Evolutionary conservation across 805 yeast species (phyloP).

Genomic region (Saccharomycopsis synnaedendra): DNA sequence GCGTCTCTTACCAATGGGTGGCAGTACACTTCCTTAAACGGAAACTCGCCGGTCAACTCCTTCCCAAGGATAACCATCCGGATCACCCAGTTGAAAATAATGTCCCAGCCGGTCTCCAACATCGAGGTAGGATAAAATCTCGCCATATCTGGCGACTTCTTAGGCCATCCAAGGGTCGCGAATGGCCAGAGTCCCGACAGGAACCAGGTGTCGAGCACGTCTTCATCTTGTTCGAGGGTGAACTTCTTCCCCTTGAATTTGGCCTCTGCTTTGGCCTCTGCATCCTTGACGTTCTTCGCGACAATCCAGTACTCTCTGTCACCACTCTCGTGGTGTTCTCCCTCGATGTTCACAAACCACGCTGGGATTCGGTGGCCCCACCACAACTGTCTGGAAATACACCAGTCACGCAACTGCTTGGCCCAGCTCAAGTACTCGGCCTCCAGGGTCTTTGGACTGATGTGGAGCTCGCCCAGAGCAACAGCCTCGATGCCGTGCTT

Average conservation of each 20-base stretch:
- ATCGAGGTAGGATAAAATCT: constrained; percentile 82
- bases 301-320: constrained; percentile 81
- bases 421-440: constrained; percentile 93
- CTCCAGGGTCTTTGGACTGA: constrained; percentile 83
- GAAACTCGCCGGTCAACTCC: constrained; percentile 82
- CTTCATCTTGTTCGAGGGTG: constrained; percentile 89
- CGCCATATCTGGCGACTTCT: constrained; percentile 59
- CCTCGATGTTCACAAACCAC: constrained; percentile 76
- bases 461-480: constrained; percentile 64
- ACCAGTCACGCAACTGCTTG: constrained; percentile 96
- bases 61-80: constrained; percentile 91
- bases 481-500: constrained; percentile 79
- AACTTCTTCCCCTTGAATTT: constrained; percentile 62
- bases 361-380: constrained; percentile 99
- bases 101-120: constrained; percentile 99
- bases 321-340: constrained; percentile 40
- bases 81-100: constrained; percentile 96
- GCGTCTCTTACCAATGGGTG: constrained; percentile 98
- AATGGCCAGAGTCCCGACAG: constrained; percentile 98
- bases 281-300: constrained; percentile 77
- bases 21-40: constrained; percentile 95
- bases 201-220: constrained; percentile 98
- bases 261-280: constrained; percentile 64
- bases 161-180: constrained; percentile 95
- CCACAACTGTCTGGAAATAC: constrained; percentile 86